A percentile compares a stretch with the other conserved stretches of the same genome.
Evolutionary conservation across 164 flowering plant species (phyloP).

Genomic region (Piper betle): DNA sequence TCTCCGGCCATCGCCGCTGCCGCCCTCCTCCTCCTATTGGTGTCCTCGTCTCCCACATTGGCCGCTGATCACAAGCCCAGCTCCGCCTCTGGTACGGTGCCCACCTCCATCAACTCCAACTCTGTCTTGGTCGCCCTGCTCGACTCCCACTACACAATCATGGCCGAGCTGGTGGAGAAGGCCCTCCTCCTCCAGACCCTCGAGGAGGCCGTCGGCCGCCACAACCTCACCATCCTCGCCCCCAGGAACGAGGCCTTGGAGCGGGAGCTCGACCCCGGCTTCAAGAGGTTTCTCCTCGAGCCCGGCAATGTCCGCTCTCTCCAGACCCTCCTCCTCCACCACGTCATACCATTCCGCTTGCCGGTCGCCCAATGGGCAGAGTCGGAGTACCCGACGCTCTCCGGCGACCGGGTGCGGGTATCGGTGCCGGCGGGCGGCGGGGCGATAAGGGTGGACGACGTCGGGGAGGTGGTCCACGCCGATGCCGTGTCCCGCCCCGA

Average conservation of each 20-base stretch:
- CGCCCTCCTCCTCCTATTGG: constrained; percentile 7
- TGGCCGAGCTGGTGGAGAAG: constrained; percentile 66
- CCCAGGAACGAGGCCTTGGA: constrained; percentile 65
- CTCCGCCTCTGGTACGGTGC: constrained; percentile 8
- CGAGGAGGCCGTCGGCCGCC: constrained; percentile 43
- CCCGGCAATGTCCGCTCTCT: constrained; percentile 63
- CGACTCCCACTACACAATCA: constrained; percentile 74
- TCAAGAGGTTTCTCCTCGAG: constrained; percentile 61
- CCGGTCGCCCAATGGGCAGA: constrained; percentile 34
- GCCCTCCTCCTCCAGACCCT: constrained; percentile 52
- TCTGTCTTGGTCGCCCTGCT: constrained; percentile 70
- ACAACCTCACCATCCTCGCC: constrained; percentile 64
- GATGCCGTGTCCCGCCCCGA: constrained; percentile 56
- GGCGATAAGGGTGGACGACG: too few relatives aligned
- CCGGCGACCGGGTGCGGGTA: constrained; percentile 17
- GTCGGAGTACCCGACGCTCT: constrained; percentile 21
- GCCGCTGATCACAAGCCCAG: constrained; percentile 11
- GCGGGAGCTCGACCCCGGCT: constrained; percentile 61
- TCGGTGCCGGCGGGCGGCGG: constrained; percentile 9
- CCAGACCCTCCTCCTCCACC: constrained; percentile 42
- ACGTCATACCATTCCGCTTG: constrained; percentile 43
- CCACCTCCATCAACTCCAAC: constrained; percentile 39
- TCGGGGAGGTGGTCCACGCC: constrained; percentile 34
- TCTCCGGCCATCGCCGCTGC: constrained; percentile 26
- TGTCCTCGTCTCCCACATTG: constrained; percentile 17